Evolutionary conservation across 176 grass and related monocot species (phyloP).

Genomic region (Rhynchospora pubera): DNA sequence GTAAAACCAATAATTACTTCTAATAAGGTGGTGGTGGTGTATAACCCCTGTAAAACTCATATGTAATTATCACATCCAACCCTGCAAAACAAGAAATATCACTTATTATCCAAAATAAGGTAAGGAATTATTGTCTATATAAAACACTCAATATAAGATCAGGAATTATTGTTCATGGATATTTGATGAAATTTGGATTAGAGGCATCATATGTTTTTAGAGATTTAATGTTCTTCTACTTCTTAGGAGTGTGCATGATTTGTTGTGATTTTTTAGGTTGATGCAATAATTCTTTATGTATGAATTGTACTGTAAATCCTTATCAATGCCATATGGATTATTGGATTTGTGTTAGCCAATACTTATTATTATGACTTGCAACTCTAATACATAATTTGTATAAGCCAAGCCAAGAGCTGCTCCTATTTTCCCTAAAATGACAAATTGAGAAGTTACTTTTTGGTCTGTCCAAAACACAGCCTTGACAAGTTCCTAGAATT

Average conservation of each 20-base stretch:
- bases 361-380: not conserved
- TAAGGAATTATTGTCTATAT: not conserved
- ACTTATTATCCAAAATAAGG: not conserved
- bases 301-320: not conserved
- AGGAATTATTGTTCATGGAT: not conserved
- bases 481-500: too few species aligned
- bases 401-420: not conserved
- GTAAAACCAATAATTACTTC: slow-evolving; percentile 3
- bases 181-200: not conserved
- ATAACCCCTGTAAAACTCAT: not conserved
- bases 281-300: not conserved
- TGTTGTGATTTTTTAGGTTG: not conserved
- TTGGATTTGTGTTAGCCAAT: not conserved
- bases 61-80: not conserved
- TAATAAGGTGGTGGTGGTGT: not conserved
- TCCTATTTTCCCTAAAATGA: not conserved
- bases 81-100: not conserved
- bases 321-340: not conserved
- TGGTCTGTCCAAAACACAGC: too few species aligned
- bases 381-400: not conserved
- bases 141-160: not conserved
- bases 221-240: not conserved
- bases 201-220: not conserved
- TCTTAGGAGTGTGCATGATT: too few species aligned
- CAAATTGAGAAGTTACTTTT: too few species aligned